Evolutionary conservation across 345 rosid genomes (phyloP).

Genomic region (Pistacia integerrima): DNA sequence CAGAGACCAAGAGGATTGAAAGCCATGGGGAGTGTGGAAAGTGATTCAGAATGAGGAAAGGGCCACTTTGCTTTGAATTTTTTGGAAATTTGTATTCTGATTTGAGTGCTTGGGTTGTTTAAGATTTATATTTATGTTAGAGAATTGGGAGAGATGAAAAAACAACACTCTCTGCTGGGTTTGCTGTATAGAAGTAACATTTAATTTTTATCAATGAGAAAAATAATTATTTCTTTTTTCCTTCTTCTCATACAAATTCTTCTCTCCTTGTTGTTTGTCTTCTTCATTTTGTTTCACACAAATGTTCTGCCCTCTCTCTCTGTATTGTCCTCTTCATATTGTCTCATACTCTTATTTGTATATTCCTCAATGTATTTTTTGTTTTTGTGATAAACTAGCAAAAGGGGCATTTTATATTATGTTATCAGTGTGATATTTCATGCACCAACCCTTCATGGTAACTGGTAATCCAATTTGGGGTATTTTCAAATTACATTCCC

Average conservation of each 20-base stretch:
- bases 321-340: neutral
- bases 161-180: constrained; percentile 17
- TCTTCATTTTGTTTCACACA: neutral
- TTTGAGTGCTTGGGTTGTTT: neutral
- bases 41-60: constrained; percentile 56
- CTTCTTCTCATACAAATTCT: neutral
- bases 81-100: constrained; percentile 22
- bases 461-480: no score
- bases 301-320: no score
- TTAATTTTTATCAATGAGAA: constrained; percentile 26
- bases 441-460: no score
- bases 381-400: no score
- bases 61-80: constrained; percentile 6
- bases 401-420: no score
- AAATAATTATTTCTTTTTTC: neutral
- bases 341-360: no score
- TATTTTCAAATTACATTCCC: no score
- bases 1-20: constrained; percentile 83
- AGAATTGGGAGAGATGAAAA: neutral
- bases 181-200: constrained; percentile 34
- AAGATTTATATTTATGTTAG: neutral
- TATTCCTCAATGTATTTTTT: no score
- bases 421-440: no score
- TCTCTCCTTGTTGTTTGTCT: neutral
- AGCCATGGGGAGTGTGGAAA: constrained; percentile 75